Base-by-base conservation (phyloP, 2,329 filamentous ascomycete species). In the Pestalotiopsis sp. region DNA sequence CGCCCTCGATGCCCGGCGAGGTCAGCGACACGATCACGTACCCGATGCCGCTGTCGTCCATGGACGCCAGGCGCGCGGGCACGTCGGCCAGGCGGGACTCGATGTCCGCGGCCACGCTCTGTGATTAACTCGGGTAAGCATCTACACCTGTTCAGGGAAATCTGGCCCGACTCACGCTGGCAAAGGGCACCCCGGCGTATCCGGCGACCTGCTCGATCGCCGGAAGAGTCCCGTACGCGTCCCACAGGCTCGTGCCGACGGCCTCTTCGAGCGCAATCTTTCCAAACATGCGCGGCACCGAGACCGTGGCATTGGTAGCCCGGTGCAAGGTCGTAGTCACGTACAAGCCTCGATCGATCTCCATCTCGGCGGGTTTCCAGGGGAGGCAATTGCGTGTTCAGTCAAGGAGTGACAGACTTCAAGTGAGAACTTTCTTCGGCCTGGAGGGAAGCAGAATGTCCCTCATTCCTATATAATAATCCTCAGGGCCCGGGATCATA, bases 241-340 rank as follows among this genome's bases (percentile, higher is more conserved):
- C 59, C 59, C 59, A 62, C 13, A 62, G 17, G 27, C n/a, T 62
- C 14, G 59, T 38, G 4, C 59, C 59, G 38, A 62, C 31, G 14
- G 88, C 87, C 78, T 91, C 88, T 76, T 91, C 88, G 23, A 91
- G 81, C 12, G 86, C 86, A 69, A 91, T 83, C 71, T 91, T 91
- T 69, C 88, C 88, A 17, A 84, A 78, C 87, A 89, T 89, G 38
- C 59, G 59, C 36, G 59, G 59, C 36, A 62, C 59, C n/a, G 12
- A 27, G 38, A 62, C 36, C n/a, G n/a, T 62, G 59, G 27, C 59
- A 62, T 62, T 41, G 27, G 31, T 62, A 23, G 23, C 23, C 38
- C 59, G 12, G 27, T 31, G 17, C 27, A 62, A n/a, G 14, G 59
- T 62, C 4, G 31, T 41, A 5, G 27, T 62, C 27, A 62, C 31